A percentile compares a stretch with the other conserved stretches of the same genome.
These are phyloP conservation scores for Castanospermum australe DNA, from an alignment of 306 rosid genomes.

Conservation along the genomic window DNA sequence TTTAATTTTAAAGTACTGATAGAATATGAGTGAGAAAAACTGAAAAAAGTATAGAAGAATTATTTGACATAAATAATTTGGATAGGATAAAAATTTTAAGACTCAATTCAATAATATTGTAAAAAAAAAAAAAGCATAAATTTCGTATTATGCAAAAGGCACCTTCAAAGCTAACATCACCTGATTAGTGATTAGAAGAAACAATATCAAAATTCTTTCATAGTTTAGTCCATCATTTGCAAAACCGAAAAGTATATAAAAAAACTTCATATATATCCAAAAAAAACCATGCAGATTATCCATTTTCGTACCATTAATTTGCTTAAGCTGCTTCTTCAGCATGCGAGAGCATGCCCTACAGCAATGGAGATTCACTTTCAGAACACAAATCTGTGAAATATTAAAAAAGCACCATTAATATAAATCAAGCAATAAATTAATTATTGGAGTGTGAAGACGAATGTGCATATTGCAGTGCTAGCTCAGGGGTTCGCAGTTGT, in stretches of 20 bases:
- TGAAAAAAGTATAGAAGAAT: too few species aligned
- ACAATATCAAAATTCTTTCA: background rate
- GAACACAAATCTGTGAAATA: conserved; percentile 7
- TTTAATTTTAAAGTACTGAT: too few species aligned
- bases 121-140: too few species aligned
- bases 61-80: too few species aligned
- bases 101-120: too few species aligned
- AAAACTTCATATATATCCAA: too few species aligned
- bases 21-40: too few species aligned
- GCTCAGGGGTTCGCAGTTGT: background rate
- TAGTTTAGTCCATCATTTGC: background rate
- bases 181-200: background rate
- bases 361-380: background rate
- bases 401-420: background rate
- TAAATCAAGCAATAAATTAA: background rate
- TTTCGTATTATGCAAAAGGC: background rate
- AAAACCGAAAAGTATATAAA: background rate
- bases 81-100: too few species aligned
- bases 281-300: background rate
- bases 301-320: conserved; percentile 2
- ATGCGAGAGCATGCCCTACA: background rate
- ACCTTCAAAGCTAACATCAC: too few species aligned
- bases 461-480: background rate
- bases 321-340: conserved; percentile 13
- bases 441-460: background rate